These are phyloP conservation scores for Daldinia sp. DNA, from an alignment of 2,329 filamentous ascomycete genomes.

Conservation along the genomic window DNA sequence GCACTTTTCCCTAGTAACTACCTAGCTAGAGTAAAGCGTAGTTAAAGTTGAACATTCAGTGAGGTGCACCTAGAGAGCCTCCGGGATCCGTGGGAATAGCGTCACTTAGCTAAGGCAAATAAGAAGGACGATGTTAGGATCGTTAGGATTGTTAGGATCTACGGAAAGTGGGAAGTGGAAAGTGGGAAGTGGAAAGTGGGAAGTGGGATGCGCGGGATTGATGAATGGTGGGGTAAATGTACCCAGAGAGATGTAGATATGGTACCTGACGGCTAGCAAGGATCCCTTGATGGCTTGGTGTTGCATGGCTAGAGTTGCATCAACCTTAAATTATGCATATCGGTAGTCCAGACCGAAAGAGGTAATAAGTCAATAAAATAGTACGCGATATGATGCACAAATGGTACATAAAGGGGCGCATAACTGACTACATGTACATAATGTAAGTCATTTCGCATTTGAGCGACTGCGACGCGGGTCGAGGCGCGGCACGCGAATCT, in stretches of 20 bases:
- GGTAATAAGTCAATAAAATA: slow-evolving; percentile 44
- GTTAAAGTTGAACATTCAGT: too few relatives aligned
- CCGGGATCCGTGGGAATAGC: neutral
- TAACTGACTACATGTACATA: neutral
- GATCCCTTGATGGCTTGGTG: slow-evolving; percentile 16
- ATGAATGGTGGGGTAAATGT: slow-evolving; percentile 18
- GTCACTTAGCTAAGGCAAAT: neutral
- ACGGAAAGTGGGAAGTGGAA: too few relatives aligned
- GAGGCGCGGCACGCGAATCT: slow-evolving; percentile 11
- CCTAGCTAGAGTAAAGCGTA: too few relatives aligned
- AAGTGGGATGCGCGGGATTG: neutral
- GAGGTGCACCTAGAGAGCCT: too few relatives aligned
- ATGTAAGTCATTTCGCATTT: slow-evolving; percentile 7
- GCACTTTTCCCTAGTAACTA: neutral
- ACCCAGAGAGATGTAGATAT: neutral
- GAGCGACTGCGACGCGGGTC: slow-evolving; percentile 8
- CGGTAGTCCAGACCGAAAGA: slow-evolving; percentile 20
- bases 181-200: neutral
- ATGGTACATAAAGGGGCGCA: neutral
- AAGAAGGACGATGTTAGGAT: too few relatives aligned
- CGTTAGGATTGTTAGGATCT: too few relatives aligned
- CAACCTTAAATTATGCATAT: slow-evolving; percentile 20
- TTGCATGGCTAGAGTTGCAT: slow-evolving; percentile 27
- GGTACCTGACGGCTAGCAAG: slow-evolving; percentile 30
- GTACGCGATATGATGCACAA: slow-evolving; percentile 15